phyloP scores from a whole-genome alignment of 441 rosid species.

The Croton laevigatus region DNA sequence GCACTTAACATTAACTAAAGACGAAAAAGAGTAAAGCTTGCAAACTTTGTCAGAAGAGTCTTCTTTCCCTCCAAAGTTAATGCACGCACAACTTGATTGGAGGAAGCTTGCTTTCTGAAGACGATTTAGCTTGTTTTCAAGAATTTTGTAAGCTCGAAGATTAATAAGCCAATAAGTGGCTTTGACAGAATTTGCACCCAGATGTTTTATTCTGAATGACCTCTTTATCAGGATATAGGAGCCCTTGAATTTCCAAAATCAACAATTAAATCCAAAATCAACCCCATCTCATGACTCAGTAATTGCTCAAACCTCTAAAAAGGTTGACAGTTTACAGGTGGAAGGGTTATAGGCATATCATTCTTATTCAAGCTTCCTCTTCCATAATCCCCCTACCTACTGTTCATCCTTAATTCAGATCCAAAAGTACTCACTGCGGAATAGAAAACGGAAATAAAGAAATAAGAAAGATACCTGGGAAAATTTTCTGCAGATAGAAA shows the following conservation, averaged over 20 bases:
- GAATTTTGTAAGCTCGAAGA: neutral
- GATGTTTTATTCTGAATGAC: neutral
- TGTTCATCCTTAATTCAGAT: neutral
- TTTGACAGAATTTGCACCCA: neutral
- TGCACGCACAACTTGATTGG: neutral
- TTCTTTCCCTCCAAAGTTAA: neutral
- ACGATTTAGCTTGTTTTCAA: neutral
- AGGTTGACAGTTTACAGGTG: too few species aligned
- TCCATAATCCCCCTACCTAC: neutral
- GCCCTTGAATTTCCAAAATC: too few species aligned
- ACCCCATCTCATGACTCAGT: neutral
- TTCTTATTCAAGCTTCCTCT: neutral
- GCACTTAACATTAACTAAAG: neutral
- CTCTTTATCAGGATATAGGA: neutral
- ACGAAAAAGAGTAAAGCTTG: neutral
- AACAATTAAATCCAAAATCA: neutral
- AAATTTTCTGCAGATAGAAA: constrained; percentile 99
- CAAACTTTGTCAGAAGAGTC: neutral
- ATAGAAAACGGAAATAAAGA: neutral
- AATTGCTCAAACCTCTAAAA: neutral
- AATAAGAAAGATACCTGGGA: constrained; percentile 63
- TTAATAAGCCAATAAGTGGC: neutral
- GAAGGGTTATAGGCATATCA: too few species aligned
- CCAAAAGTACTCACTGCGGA: neutral
- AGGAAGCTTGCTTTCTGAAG: neutral